Base-by-base conservation (phyloP, 306 rosid species). In the Fragaria iinumae region DNA sequence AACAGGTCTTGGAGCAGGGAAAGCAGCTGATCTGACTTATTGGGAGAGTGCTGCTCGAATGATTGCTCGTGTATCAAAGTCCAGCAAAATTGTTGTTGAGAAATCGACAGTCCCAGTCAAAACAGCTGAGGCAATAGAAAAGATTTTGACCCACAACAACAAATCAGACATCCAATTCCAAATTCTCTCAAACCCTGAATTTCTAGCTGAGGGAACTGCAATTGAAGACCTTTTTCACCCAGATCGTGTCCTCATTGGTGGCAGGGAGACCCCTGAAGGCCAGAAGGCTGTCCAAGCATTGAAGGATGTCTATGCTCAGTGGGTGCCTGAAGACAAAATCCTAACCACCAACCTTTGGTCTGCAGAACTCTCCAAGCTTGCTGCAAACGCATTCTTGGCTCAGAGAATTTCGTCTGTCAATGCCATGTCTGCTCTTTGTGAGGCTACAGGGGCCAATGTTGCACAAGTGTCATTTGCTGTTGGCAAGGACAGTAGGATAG, bases 1-100 rank as follows among this genome's bases (percentile, higher is more conserved):
- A 25, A 78, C 82, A 23, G 98, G 98, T 55, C 97, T 93, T 39
- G 96, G 98, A 73, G 98, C 98, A 8, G 97, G 98, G 11, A 93
- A 93, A 77, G 98, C 97, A 27, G 97, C 97, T 17, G 98, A 93
- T 85, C 85, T 93, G 78, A 91, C 97, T 23, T 93, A 93, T 29
- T 93, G 98, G 98, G 98, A 93, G 86, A 93, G 97, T 43, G 98
- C 98, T 1, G 97, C 98, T 69, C 96, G 97, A 32, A 91, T 93
- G 97, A 93, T 93, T 67, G 97, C 98, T 11, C 96, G 91, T 70
- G 98, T 93, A 43, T 93, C 98, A 4, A 87, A 90, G 72, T 91
- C 96, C 11, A 90, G 90, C 86, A 93, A 94, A 83, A 93, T 93
- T 75, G 98, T 93, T 20, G 98, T 93, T 0, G 98, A 93, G 86